Evolutionary conservation across 164 flowering plant genomes (phyloP), one percentile per base, ranked within the genome.

Genomic region (Annona cherimola): DNA sequence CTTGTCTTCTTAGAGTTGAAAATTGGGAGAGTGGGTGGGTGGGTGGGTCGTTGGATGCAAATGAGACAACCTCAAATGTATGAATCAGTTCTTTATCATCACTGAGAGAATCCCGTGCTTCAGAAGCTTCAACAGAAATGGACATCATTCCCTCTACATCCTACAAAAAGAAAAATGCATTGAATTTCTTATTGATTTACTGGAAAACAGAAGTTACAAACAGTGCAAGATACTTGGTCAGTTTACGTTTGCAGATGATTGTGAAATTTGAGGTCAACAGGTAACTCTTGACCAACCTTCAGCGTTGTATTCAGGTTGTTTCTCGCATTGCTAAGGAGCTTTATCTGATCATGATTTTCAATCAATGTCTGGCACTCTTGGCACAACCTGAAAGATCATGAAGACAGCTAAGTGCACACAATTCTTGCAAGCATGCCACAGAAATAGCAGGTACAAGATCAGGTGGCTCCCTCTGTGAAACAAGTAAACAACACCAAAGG

Each of bases 81-180:
- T 89, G 91, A 41, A 89, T 84, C 57, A 96, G 84, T 81, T 93
- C 98, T 84, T 86, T 96, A 79, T 93, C 99, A 85, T 92, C 94
- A 79, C 84, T 88, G 69, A 96, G 71, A 71, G 98, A 92, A 74
- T 89, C 92, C 61, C 86, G 86, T 11, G 99, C 98, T 82, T 83
- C 99, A 75, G 97, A 78, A 70, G 99, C 98, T 84, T 96, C 99
- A 73, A 86, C 94, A 74, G 98, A 96, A 74, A 96, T 96, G 39
- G 99, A 93, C 99, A 96, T 92, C 99, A 96, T 93, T 46, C 99
- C 99, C 78, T 93, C 98, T 63, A 96, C 92, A 85, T 96, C 99
- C 99, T 96, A 74, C 42, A 73, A 55, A 82, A 77, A 69, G 74
- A 26, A 14, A 42, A 64, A 65, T 12, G 19, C 41, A 35, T 7